Base-by-base conservation (phyloP, 768 basidiomycete species). In the Suillus americanus region DNA sequence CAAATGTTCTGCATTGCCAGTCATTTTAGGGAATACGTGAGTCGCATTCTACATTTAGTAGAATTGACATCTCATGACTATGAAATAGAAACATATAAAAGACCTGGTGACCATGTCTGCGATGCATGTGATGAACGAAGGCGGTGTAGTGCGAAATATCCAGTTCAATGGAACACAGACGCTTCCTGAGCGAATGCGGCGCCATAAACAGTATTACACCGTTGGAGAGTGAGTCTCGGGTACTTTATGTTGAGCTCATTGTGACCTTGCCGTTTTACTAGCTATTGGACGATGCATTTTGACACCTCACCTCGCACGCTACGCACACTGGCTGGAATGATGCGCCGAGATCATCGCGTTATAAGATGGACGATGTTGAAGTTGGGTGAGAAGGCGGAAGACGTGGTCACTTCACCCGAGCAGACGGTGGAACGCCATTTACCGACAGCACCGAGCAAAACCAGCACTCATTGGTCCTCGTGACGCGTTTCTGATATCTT, bases 211-310 rank as follows among this genome's bases (percentile, higher is more conserved):
- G 37, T 81, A 77, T 56, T 85, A 89, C 65, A 76, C 74, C 13
- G 70, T 85, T 28, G 94, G 89, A 82, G 94, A 95, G 94, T 94
- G 72, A 75, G 94, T 90, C 3, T 12, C 43, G 1, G 6, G 5
- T 62, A n/a, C 38, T 53, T 12, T 46, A 7, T 33, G 12, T 20
- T 37, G 8, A 61, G 18, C 48, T 28, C 38, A 0, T 56, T 30
- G n/a, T 66, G 67, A 30, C 74, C 64, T 46, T 7, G 5, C 41
- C 23, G 16, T 18, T 61, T 28, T 38, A 3, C 55, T 69, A 96
- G 94, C 70, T 95, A 95, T 74, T 96, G 93, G 93, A 89, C 90
- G 5, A 85, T 97, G 81, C 86, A 93, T 72, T 97, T 95, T 74
- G 95, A 97, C 80, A 86, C 92, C 4, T 90, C 90, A 10, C 94